These are phyloP conservation scores for Globisporangium abappressorium DNA, from an alignment of 352 stramenopile species.

Conservation along the genomic window DNA sequence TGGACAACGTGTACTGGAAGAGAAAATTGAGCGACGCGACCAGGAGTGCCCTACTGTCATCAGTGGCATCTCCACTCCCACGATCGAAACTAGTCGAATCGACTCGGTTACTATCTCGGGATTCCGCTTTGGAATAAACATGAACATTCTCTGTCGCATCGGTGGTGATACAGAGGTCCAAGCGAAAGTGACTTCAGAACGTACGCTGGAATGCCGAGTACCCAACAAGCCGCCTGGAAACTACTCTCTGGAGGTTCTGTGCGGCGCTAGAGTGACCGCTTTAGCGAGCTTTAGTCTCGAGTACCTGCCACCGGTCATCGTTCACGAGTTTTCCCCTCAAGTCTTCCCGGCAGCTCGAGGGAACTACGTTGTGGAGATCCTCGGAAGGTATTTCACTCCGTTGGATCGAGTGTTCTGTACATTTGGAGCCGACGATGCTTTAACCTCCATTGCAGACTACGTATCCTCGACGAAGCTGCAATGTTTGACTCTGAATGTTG, in stretches of 20 bases:
- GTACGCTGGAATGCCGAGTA: conserved; percentile 23
- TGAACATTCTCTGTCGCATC: conserved; percentile 28
- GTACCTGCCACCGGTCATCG: conserved; percentile 18
- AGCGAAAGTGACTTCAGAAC: conserved; percentile 26
- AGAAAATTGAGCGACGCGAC: conserved; percentile 12
- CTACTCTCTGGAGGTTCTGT: conserved; percentile 33
- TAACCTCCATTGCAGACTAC: conserved; percentile 16
- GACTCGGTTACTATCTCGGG: conserved; percentile 24
- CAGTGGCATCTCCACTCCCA: conserved; percentile 12
- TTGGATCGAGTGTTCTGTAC: conserved; percentile 27
- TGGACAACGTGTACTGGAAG: conserved; percentile 16
- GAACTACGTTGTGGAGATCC: conserved; percentile 21
- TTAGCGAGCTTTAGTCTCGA: conserved; percentile 25
- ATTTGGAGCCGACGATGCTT: conserved; percentile 22
- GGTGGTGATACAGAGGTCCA: neutral
- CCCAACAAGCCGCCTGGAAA: conserved; percentile 29
- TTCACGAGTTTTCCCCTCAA: conserved; percentile 22
- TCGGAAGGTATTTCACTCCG: conserved; percentile 22
- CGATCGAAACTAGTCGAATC: conserved; percentile 19
- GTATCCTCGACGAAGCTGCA: conserved; percentile 22
- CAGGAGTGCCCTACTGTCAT: conserved; percentile 21
- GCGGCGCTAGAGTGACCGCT: conserved; percentile 4
- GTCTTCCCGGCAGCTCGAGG: conserved; percentile 19
- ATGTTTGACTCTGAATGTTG: conserved; percentile 23
- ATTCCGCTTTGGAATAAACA: conserved; percentile 25